phyloP scores from a whole-genome alignment of 2,329 filamentous ascomycete species.

The Microdochium paspali region DNA sequence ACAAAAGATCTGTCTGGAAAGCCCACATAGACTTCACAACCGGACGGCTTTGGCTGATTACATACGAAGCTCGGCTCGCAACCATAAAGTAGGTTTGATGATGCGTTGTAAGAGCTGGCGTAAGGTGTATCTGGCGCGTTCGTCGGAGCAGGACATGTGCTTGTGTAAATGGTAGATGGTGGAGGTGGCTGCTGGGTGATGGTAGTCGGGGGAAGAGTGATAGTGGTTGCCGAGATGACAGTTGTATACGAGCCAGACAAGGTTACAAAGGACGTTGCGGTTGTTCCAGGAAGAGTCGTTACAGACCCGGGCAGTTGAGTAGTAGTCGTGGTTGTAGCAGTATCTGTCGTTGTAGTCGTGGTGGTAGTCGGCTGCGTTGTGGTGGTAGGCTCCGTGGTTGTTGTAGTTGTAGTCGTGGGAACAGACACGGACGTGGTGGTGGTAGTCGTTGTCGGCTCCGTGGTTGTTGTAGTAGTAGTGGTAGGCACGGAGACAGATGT shows the following conservation, averaged over 20 bases:
- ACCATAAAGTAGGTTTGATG: constrained; percentile 39
- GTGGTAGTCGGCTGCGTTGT: constrained; percentile 7
- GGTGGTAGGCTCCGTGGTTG: constrained; percentile 9
- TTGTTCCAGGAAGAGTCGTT: constrained; percentile 2
- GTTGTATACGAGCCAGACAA: background rate
- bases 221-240: constrained; percentile 9
- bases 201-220: constrained; percentile 13
- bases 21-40: constrained; percentile 41
- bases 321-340: constrained; percentile 8
- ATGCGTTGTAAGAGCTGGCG: constrained; percentile 17
- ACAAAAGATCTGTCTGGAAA: constrained; percentile 34
- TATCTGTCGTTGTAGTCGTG: constrained; percentile 8
- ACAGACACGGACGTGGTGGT: constrained; percentile 6
- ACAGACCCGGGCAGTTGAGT: constrained; percentile 6
- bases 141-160: constrained; percentile 34
- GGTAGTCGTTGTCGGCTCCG: constrained; percentile 6
- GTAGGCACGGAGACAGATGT: too few species aligned
- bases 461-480: constrained; percentile 8
- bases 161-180: constrained; percentile 14
- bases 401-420: constrained; percentile 7
- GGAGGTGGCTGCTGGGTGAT: constrained; percentile 17
- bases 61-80: constrained; percentile 44
- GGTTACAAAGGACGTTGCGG: background rate
- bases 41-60: constrained; percentile 35
- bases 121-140: constrained; percentile 15